phyloP scores from a whole-genome alignment of 345 rosid species.

The Ceriops tagal region DNA sequence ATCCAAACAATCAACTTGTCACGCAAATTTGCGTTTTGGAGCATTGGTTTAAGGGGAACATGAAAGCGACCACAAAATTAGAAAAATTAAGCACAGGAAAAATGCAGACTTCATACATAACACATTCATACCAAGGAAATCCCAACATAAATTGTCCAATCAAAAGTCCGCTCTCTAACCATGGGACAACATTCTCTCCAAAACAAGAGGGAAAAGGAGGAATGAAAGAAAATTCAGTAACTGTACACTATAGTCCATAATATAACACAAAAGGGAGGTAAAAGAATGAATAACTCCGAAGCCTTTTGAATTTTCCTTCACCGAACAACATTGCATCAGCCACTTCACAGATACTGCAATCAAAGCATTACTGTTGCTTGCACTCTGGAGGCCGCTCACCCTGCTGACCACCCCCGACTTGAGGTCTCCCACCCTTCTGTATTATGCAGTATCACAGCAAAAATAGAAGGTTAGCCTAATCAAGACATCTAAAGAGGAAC shows the following conservation, averaged over 20 bases:
- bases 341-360: conserved; percentile 5
- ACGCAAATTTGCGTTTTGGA: too few relatives aligned
- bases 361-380: conserved; percentile 74
- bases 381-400: conserved; percentile 95
- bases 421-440: conserved; percentile 60
- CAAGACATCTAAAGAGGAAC: background rate
- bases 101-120: too few relatives aligned
- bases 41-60: too few relatives aligned
- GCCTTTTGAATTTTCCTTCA: background rate
- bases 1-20: too few relatives aligned
- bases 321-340: conserved; percentile 1
- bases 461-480: background rate
- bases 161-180: background rate
- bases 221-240: conserved; percentile 4
- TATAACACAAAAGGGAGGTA: conserved; percentile 7
- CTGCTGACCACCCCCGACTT: conserved; percentile 47
- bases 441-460: conserved; percentile 1
- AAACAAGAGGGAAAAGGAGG: conserved; percentile 12
- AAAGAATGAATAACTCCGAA: conserved; percentile 15
- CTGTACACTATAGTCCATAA: conserved; percentile 1
- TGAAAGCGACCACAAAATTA: too few relatives aligned
- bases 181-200: conserved; percentile 5
- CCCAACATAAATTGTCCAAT: background rate
- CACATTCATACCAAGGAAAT: background rate
- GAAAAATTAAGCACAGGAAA: too few relatives aligned